Base-by-base conservation (phyloP, 371 early-diverging fungal genomes). In the Lichtheimia ramosa region DNA sequence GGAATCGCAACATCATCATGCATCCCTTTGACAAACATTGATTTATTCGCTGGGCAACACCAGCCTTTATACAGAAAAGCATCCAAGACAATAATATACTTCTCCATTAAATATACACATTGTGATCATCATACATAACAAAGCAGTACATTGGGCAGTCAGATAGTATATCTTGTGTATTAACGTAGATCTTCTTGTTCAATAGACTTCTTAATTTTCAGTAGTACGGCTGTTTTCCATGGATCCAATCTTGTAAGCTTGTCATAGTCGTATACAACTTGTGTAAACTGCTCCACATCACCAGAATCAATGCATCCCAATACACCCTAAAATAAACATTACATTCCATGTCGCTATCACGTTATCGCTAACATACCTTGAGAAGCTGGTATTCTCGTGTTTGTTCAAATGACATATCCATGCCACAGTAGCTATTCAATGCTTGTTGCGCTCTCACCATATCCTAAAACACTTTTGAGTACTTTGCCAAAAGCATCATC, bases 171-270 rank as follows among this genome's bases (percentile, higher is more conserved):
- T 4, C 10, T 34, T 10, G 34, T 8, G 10, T 34, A 21, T 58
- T 71, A 77, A 43, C 70, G 77, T 51, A 70, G 65, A 54, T 76
- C 77, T 51, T 73, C 72, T 48, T 63, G 54, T 8, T 74, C 73
- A 25, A 77, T 66, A 5, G 69, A 25, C 54, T 77, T 74, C 81
- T 98, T 98, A 69, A 96, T 90, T 56, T 86, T 83, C 54, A 97
- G 80, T 56, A 98, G 74, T 43, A 96, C 80, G 39, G 90, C 84
- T 5, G 97, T 97, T 74, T 97, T 97, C 98, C 98, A 98, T 66
- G 86, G 82, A 79, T 98, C 98, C 43, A 98, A 83, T 71, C 92
- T 89, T 12, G 93, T 88, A 50, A 97, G 62, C 55, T 89, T 83
- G 73, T 98, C 97, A 75, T 83, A 97, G 20, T 92, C 92, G 21